Conservation (phyloP, 2,329 filamentous ascomycete genomes). For the Alternaria dauci region DNA sequence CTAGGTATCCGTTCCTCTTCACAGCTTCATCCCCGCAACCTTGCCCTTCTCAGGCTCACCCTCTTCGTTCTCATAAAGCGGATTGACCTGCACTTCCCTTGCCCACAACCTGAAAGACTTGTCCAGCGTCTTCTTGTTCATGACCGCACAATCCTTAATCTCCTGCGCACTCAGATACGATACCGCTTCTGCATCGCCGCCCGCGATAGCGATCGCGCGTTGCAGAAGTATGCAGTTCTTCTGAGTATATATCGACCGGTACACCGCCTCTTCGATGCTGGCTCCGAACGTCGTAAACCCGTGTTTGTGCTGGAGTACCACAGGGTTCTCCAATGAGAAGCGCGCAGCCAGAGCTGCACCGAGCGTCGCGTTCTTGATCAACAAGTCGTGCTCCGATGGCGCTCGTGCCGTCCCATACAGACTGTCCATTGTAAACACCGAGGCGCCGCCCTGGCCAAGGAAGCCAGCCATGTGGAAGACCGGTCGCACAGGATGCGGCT, state of each 20-base stretch:
- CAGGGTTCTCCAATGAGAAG: slow-evolving; percentile 24
- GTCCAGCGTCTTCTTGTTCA: slow-evolving; percentile 42
- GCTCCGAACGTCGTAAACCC: slow-evolving; percentile 53
- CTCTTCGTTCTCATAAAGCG: slow-evolving; percentile 50
- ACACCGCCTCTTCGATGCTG: slow-evolving; percentile 53
- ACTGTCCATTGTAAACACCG: slow-evolving; percentile 24
- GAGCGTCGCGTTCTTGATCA: slow-evolving; percentile 34
- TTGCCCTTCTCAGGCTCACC: slow-evolving; percentile 35
- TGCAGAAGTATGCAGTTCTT: slow-evolving; percentile 47
- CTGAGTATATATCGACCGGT: slow-evolving; percentile 53
- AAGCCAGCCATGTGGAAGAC: slow-evolving; percentile 54
- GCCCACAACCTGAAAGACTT: slow-evolving; percentile 55
- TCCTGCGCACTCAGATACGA: slow-evolving; percentile 48
- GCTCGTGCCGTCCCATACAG: slow-evolving; percentile 36
- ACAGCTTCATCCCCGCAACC: slow-evolving; percentile 38
- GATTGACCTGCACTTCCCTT: slow-evolving; percentile 48
- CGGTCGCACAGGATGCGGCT: slow-evolving; percentile 31
- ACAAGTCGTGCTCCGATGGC: slow-evolving; percentile 27
- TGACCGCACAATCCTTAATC: slow-evolving; percentile 47
- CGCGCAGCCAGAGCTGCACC: slow-evolving; percentile 35
- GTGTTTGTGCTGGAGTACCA: slow-evolving; percentile 54
- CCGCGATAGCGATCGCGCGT: slow-evolving; percentile 42
- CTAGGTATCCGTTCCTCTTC: not conserved
- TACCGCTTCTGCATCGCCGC: slow-evolving; percentile 35
- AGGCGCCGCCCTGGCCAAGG: slow-evolving; percentile 35